These are phyloP conservation scores for Xylona heveae DNA, from an alignment of 495 filamentous ascomycete genomes.

Conservation along the genomic window DNA sequence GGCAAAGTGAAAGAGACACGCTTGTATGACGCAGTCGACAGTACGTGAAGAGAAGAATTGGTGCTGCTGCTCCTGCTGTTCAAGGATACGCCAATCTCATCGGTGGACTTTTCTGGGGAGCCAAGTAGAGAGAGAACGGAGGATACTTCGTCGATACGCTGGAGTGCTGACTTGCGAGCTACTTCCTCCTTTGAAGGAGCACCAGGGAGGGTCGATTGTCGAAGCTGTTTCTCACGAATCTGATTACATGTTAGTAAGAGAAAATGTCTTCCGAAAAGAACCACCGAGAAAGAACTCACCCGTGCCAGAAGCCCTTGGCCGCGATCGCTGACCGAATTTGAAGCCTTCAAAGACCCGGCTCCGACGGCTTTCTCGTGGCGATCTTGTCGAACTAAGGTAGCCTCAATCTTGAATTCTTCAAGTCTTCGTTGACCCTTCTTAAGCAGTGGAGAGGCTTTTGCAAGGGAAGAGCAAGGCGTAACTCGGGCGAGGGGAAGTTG, in stretches of 20 bases:
- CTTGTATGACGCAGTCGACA: constrained; percentile 8
- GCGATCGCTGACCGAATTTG: constrained; percentile 6
- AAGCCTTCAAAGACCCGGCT: constrained; percentile 18
- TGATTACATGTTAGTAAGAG: constrained; percentile 4
- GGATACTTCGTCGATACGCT: constrained; percentile 36
- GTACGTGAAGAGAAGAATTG: not conserved
- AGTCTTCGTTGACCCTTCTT: constrained; percentile 38
- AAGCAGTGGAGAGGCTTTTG: constrained; percentile 20
- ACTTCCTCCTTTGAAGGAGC: constrained; percentile 24
- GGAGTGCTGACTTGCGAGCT: constrained; percentile 32
- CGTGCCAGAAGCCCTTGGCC: constrained; percentile 3
- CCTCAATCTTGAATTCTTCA: constrained; percentile 29
- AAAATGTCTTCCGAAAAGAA: not conserved
- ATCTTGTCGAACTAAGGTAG: constrained; percentile 8
- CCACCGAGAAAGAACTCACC: not conserved
- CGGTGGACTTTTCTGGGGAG: constrained; percentile 9
- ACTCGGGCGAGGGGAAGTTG: constrained; percentile 33
- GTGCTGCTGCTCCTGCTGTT: not conserved
- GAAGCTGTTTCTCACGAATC: constrained; percentile 34
- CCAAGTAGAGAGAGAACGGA: constrained; percentile 35
- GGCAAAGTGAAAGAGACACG: constrained; percentile 37
- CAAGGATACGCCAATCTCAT: not conserved
- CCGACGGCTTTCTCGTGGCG: constrained; percentile 20
- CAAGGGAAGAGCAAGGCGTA: constrained; percentile 20
- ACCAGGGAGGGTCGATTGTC: constrained; percentile 18